A percentile compares a stretch with the other conserved stretches of the same genome.
Evolutionary conservation across 345 rosid species (phyloP).

Genomic region (Eucalyptus brandiana): DNA sequence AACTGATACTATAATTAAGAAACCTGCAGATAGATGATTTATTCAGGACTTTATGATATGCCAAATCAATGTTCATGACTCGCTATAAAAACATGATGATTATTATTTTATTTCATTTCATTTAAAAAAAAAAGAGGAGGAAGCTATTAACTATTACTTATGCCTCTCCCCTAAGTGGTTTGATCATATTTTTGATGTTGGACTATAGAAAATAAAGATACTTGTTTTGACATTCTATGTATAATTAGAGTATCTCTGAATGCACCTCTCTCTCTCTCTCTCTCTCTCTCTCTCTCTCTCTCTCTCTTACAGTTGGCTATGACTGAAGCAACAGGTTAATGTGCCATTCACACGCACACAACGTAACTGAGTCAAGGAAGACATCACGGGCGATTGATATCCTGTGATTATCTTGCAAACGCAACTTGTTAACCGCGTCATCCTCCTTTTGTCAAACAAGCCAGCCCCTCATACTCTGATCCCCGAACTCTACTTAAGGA

Average conservation of each 20-base stretch:
- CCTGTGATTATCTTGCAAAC: neutral
- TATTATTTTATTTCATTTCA: neutral
- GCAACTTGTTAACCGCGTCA: neutral
- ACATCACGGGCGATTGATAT: neutral
- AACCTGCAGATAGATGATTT: neutral
- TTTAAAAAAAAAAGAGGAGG: neutral
- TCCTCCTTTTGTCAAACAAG: neutral
- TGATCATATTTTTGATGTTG: neutral
- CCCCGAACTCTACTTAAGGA: neutral
- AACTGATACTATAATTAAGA: neutral
- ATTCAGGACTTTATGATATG: neutral
- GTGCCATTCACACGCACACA: neutral
- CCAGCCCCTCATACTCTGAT: neutral
- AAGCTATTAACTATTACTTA: neutral
- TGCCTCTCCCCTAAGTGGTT: neutral
- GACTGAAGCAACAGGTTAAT: neutral
- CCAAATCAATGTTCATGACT: neutral
- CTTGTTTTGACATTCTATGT: constrained; percentile 12
- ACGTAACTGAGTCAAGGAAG: neutral
- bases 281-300: neutral
- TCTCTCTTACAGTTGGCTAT: neutral
- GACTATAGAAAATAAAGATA: neutral
- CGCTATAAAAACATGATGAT: neutral
- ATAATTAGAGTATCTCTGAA: neutral
- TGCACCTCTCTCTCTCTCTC: neutral